These are phyloP conservation scores for Fusarium irregulare DNA, from an alignment of 2,329 filamentous ascomycete genomes.

Conservation along the genomic window DNA sequence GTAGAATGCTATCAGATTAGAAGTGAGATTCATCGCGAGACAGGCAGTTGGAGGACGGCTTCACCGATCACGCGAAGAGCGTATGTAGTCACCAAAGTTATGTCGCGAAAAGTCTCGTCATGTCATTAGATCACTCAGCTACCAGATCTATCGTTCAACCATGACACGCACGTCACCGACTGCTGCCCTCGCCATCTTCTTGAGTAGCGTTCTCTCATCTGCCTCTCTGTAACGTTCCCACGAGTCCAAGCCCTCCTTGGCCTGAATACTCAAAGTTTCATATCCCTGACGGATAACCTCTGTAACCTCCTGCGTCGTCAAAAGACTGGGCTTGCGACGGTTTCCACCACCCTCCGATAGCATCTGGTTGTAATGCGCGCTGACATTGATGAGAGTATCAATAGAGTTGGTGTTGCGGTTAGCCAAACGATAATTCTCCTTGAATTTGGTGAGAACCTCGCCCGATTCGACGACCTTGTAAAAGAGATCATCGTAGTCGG, in stretches of 20 bases:
- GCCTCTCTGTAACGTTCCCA: slow-evolving; percentile 91
- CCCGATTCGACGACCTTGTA: slow-evolving; percentile 97
- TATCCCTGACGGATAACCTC: slow-evolving; percentile 97
- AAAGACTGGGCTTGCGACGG: slow-evolving; percentile 67
- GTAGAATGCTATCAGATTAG: neutral
- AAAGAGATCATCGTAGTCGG: slow-evolving; percentile 94
- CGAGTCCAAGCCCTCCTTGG: slow-evolving; percentile 84
- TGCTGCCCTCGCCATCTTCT: slow-evolving; percentile 84
- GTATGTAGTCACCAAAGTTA: neutral
- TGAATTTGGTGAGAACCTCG: slow-evolving; percentile 83
- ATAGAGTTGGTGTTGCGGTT: slow-evolving; percentile 76
- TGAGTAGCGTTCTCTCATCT: slow-evolving; percentile 84
- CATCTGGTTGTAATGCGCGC: slow-evolving; percentile 86
- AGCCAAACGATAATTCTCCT: slow-evolving; percentile 75
- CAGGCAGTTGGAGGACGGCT: no score
- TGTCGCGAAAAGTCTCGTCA: neutral
- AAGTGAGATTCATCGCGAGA: neutral
- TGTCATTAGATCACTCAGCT: slow-evolving; percentile 16
- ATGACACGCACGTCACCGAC: slow-evolving; percentile 71
- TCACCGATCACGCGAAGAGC: neutral
- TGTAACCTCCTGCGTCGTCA: slow-evolving; percentile 86
- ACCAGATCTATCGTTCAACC: slow-evolving; percentile 53
- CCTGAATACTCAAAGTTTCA: slow-evolving; percentile 91
- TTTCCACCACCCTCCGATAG: slow-evolving; percentile 66
- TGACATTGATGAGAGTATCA: slow-evolving; percentile 84